Conservation (phyloP, 768 basidiomycete genomes). For the Tricholomella constricta region DNA sequence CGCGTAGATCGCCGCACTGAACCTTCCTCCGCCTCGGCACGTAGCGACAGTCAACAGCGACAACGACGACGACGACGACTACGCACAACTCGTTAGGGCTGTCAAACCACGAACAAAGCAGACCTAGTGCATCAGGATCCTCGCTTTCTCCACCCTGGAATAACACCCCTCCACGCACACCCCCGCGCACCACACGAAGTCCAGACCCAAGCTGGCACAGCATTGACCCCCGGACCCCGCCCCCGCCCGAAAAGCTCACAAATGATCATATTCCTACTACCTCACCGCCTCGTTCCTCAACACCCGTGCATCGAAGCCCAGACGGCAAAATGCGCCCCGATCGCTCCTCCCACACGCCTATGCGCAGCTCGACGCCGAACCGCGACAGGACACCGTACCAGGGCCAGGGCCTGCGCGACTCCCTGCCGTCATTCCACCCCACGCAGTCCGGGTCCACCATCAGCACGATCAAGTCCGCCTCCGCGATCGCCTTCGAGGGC, state of each 20-base stretch:
- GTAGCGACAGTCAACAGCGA: conserved; percentile 6
- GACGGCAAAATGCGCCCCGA: conserved; percentile 4
- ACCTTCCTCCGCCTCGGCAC: background rate
- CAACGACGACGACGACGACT: background rate
- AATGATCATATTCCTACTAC: conserved; percentile 1
- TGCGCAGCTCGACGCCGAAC: conserved; percentile 22
- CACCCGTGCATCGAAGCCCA: conserved; percentile 10
- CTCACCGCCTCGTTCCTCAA: conserved; percentile 12
- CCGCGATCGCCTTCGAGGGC: conserved; percentile 46
- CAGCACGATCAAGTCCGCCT: conserved; percentile 41
- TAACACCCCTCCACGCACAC: conserved; percentile 25
- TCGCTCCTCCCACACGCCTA: conserved; percentile 4
- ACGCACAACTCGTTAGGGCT: conserved; percentile 11
- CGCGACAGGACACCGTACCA: conserved; percentile 1
- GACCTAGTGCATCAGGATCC: conserved; percentile 1
- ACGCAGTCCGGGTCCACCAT: conserved; percentile 44
- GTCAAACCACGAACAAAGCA: conserved; percentile 2
- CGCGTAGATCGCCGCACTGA: too few relatives aligned
- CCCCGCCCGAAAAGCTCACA: background rate
- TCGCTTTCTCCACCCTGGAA: conserved; percentile 13
- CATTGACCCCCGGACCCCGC: background rate
- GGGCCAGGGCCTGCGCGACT: background rate
- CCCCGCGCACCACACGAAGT: conserved; percentile 10
- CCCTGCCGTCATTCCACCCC: conserved; percentile 34
- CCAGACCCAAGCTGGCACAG: background rate